Percentiles rank a stretch among this genome's conserved stretches.
phyloP scores from a whole-genome alignment of 2,329 filamentous ascomycete genomes.

The Penicillium sp. region DNA sequence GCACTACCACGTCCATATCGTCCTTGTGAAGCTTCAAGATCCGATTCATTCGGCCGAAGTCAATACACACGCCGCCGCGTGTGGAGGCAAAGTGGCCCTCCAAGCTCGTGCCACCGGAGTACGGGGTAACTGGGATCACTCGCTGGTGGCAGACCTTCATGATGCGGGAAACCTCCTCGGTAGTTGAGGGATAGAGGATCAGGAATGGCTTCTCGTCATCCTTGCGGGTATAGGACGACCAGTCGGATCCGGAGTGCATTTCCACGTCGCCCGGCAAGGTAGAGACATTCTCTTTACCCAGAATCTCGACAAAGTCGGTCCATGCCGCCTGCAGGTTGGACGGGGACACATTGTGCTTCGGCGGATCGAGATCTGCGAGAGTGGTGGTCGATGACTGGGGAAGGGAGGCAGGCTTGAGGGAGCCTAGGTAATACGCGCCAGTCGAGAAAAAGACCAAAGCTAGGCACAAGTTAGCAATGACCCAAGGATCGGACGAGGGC shows the following conservation, averaged over 20 bases:
- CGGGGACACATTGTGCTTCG: slow-evolving; percentile 53
- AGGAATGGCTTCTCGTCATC: slow-evolving; percentile 48
- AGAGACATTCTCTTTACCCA: slow-evolving; percentile 61
- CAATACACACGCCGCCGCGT: slow-evolving; percentile 75
- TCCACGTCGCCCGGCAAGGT: slow-evolving; percentile 52
- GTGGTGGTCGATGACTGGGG: slow-evolving; percentile 54
- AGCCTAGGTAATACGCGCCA: slow-evolving; percentile 55
- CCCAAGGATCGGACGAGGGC: background rate
- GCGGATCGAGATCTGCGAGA: slow-evolving; percentile 46
- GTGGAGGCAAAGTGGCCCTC: slow-evolving; percentile 87
- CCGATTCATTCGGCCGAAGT: slow-evolving; percentile 80
- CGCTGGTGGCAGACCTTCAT: slow-evolving; percentile 84
- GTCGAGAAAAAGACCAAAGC: slow-evolving; percentile 50
- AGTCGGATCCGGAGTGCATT: slow-evolving; percentile 58
- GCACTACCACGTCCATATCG: slow-evolving; percentile 70
- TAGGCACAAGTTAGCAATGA: slow-evolving; percentile 26
- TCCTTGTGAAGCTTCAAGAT: slow-evolving; percentile 72
- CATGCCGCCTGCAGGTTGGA: slow-evolving; percentile 61
- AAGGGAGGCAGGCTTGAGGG: slow-evolving; percentile 45
- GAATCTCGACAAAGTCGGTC: slow-evolving; percentile 58
- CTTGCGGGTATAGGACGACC: slow-evolving; percentile 52
- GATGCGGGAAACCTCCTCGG: slow-evolving; percentile 76
- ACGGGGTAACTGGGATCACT: slow-evolving; percentile 78
- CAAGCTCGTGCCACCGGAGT: slow-evolving; percentile 81
- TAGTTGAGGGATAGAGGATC: slow-evolving; percentile 70